phyloP scores from a whole-genome alignment of 2,329 filamentous ascomycete species.

The Zasmidium citrigriseum region DNA sequence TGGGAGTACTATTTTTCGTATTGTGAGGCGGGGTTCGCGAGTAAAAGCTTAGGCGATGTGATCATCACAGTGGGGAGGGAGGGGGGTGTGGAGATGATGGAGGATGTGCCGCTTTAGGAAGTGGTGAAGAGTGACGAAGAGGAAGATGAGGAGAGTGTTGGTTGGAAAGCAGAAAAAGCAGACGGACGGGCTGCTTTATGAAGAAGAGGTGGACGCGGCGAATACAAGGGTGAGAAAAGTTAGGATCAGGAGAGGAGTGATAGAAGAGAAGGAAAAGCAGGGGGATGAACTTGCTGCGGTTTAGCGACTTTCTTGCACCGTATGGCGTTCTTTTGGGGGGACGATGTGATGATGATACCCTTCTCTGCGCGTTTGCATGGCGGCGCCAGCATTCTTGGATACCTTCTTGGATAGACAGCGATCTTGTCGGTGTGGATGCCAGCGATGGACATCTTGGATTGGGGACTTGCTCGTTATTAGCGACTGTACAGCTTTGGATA shows the following conservation, averaged over 20 bases:
- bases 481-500: neutral
- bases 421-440: too few relatives aligned
- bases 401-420: neutral
- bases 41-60: conserved; percentile 71
- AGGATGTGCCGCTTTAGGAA: conserved; percentile 57
- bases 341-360: conserved; percentile 1
- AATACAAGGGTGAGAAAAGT: too few relatives aligned
- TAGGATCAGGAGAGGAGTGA: neutral
- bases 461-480: neutral
- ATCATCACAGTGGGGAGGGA: conserved; percentile 71
- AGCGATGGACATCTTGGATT: neutral
- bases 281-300: neutral
- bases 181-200: neutral
- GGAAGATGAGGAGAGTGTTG: neutral
- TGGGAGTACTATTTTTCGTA: conserved; percentile 81
- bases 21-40: conserved; percentile 72
- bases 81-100: conserved; percentile 67
- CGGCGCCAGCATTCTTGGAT: neutral
- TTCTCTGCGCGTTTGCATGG: conserved; percentile 2
- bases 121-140: neutral
- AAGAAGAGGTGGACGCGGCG: too few relatives aligned
- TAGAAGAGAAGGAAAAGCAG: neutral
- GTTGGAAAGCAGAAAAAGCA: neutral
- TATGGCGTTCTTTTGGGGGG: neutral
- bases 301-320: neutral